These are phyloP conservation scores for Barbarea vulgaris DNA, from an alignment of 345 rosid genomes.

Conservation along the genomic window DNA sequence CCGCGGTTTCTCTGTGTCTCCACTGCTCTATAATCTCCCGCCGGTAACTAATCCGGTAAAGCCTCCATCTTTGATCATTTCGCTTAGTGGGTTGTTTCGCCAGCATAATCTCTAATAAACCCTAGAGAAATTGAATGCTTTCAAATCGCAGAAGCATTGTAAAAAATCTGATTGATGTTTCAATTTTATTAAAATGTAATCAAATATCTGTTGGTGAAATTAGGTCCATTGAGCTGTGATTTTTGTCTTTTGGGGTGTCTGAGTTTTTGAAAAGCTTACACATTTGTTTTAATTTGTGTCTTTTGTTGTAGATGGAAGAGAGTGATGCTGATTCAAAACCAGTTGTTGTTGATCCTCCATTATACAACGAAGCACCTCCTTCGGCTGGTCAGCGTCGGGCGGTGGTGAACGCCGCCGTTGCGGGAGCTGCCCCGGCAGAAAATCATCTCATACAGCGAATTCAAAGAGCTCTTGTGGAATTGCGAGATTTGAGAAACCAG, in stretches of 20 bases:
- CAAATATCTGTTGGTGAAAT: background rate
- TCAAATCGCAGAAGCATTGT: constrained; percentile 11
- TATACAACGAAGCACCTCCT: constrained; percentile 29
- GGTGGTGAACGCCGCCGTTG: constrained; percentile 1
- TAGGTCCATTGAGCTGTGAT: background rate
- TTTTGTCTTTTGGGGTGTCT: background rate
- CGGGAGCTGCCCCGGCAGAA: constrained; percentile 3
- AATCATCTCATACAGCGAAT: constrained; percentile 33
- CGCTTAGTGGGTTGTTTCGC: background rate
- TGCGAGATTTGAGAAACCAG: constrained; percentile 35
- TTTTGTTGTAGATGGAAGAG: constrained; percentile 34
- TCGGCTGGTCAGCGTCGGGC: constrained; percentile 7
- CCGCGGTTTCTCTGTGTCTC: constrained; percentile 4
- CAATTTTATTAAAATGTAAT: background rate
- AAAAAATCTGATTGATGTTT: background rate
- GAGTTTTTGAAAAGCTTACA: background rate
- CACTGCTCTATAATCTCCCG: background rate
- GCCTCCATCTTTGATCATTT: background rate
- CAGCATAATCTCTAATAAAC: background rate
- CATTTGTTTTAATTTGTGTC: background rate
- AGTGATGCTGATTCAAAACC: constrained; percentile 34
- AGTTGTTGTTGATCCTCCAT: constrained; percentile 41
- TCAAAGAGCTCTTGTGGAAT: constrained; percentile 38
- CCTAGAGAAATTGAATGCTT: constrained; percentile 8
- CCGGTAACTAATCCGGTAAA: constrained; percentile 15